Conservation (phyloP, 2,329 filamentous ascomycete genomes). For the Sporothrix pallida region DNA sequence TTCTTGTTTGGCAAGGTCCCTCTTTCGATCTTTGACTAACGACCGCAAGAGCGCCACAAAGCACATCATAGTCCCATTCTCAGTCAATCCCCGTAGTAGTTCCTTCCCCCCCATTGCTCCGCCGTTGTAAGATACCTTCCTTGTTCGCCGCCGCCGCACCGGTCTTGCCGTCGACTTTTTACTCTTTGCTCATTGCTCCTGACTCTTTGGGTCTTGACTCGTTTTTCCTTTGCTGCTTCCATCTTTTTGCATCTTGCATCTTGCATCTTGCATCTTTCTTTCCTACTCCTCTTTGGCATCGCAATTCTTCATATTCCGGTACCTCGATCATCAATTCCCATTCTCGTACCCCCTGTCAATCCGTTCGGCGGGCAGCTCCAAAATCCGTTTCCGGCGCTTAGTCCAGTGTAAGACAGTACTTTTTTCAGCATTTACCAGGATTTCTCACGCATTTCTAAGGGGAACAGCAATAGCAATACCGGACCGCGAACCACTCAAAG, state of each 20-base stretch:
- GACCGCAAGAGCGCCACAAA: constrained; percentile 2
- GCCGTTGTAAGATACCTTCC: background rate
- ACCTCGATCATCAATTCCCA: background rate
- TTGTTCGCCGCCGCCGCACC: constrained; percentile 11
- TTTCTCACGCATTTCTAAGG: no score
- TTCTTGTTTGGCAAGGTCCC: constrained; percentile 17
- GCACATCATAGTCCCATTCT: constrained; percentile 5
- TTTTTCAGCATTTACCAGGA: background rate
- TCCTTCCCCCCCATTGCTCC: constrained; percentile 3
- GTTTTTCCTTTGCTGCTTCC: background rate
- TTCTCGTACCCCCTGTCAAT: background rate
- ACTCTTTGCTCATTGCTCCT: background rate
- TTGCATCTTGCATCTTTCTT: background rate
- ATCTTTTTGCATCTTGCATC: background rate
- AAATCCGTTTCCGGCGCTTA: constrained; percentile 5
- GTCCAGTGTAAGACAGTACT: background rate
- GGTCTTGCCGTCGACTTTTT: constrained; percentile 12
- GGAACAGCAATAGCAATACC: no score
- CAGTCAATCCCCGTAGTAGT: background rate
- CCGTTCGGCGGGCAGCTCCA: background rate
- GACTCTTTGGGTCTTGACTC: no score
- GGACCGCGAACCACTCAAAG: background rate
- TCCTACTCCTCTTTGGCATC: background rate
- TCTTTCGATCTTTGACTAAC: background rate
- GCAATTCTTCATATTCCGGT: background rate